phyloP scores from a whole-genome alignment of 345 rosid species.

The Noccaea bulbosa region DNA sequence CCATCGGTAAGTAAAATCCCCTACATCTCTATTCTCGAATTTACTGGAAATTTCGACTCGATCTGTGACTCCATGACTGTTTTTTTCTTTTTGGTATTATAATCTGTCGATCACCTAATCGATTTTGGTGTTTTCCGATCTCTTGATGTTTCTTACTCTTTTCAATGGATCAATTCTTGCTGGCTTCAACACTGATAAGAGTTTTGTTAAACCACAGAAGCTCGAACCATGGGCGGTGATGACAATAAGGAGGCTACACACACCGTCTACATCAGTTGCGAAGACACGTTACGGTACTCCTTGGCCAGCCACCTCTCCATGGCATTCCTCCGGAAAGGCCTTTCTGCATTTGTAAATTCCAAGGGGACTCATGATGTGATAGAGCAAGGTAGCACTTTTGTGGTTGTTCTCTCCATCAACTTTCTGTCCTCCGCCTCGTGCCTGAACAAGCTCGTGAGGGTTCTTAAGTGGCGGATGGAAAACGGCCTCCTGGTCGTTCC shows the following conservation, averaged over 20 bases:
- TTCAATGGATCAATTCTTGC: too few species aligned
- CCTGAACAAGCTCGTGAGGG: conserved; percentile 4
- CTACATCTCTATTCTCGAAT: too few species aligned
- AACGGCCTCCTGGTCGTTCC: conserved; percentile 15
- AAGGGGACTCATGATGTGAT: neutral
- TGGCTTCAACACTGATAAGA: too few species aligned
- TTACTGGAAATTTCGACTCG: too few species aligned
- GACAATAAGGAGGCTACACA: too few species aligned
- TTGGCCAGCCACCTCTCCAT: conserved; percentile 31
- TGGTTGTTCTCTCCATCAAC: conserved; percentile 8
- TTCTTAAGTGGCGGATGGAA: neutral
- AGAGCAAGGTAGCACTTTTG: neutral
- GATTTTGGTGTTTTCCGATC: too few species aligned
- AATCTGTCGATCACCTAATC: too few species aligned
- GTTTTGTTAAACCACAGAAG: too few species aligned
- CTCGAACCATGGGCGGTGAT: neutral
- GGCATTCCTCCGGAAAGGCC: neutral
- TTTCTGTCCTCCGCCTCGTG: neutral
- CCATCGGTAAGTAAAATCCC: too few species aligned
- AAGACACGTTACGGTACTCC: neutral
- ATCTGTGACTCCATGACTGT: too few species aligned
- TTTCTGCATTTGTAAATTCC: neutral
- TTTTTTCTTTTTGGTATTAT: too few species aligned
- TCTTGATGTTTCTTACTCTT: too few species aligned
- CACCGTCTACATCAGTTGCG: conserved; percentile 18